Evolutionary conservation across 768 basidiomycete species (phyloP), one percentile per base, ranked within the genome.

Genomic region (Boletus sp.): DNA sequence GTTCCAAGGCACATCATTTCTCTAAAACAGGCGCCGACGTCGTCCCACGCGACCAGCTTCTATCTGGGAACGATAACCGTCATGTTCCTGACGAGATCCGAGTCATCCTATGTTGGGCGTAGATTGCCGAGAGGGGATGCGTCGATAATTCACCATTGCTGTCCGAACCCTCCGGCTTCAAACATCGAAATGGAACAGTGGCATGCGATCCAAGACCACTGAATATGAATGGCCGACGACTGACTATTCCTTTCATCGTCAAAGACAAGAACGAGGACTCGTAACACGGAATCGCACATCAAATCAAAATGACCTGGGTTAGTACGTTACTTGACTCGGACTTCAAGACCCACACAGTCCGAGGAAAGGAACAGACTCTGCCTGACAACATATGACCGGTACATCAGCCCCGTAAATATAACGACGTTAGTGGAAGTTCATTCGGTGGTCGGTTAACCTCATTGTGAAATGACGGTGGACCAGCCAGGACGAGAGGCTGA

Each of bases 11-110:
- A 14, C 48, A 53, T n/a, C 19, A n/a, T n/a, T 42, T 40, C 42
- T 21, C 17, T 44, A 45, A 29, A 51, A 41, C 5, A 14, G 48
- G 30, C 38, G 15, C 35, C n/a, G 17, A 46, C 10, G 29, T 35
- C 10, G 34, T 39, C 58, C 42, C 49, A 25, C 56, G 49, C 39
- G 40, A 54, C 25, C 23, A 2, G 15, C 30, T 40, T 42, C 40
- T 32, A n/a, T 43, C 43, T 62, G 59, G 33, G 50, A 54, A 52
- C 5, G 6, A 30, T 17, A 6, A 14, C 25, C 25, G 15, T n/a
- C 7, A 32, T 32, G 11, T 11, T 10, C 17, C 34, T 7, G 38
- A 5, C 9, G 29, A 32, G n/a, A 23, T 7, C 3, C 13, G 27
- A 35, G 19, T 45, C 27, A 46, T 46, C 50, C 25, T 27, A 15